A percentile compares a stretch with the other conserved stretches of the same genome.
phyloP scores from a whole-genome alignment of 352 stramenopile species.

The Phytopythium cucurbitacearum region DNA sequence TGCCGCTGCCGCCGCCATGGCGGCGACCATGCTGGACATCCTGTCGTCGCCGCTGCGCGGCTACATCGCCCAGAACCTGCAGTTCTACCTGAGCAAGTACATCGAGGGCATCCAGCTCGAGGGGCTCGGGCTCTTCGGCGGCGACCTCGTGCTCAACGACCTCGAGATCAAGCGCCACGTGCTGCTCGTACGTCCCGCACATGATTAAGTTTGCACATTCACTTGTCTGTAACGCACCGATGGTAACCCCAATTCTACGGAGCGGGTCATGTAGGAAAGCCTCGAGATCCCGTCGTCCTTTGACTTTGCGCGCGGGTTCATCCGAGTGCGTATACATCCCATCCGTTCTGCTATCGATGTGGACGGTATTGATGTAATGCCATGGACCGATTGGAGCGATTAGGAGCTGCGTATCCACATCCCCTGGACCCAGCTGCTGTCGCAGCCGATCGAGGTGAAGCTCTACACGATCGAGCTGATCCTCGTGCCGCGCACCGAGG shows the following conservation, averaged over 20 bases:
- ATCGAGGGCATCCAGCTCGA: slow-evolving; percentile 87
- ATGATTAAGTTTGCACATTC: no score
- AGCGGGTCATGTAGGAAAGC: slow-evolving; percentile 38
- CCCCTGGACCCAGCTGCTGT: slow-evolving; percentile 84
- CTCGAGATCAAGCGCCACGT: slow-evolving; percentile 88
- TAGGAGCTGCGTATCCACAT: slow-evolving; percentile 87
- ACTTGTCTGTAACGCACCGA: background rate
- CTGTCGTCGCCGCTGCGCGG: slow-evolving; percentile 79
- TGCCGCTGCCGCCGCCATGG: background rate
- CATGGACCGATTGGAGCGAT: background rate
- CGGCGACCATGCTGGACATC: slow-evolving; percentile 69
- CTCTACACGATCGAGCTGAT: slow-evolving; percentile 89
- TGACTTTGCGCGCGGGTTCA: slow-evolving; percentile 84
- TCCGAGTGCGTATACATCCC: slow-evolving; percentile 33
- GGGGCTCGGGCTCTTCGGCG: slow-evolving; percentile 78
- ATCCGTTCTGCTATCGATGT: background rate
- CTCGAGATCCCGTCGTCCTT: slow-evolving; percentile 85
- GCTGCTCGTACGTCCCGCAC: slow-evolving; percentile 23
- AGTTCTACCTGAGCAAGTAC: slow-evolving; percentile 89
- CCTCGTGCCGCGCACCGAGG: slow-evolving; percentile 48
- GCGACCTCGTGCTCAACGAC: slow-evolving; percentile 85
- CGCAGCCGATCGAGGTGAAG: slow-evolving; percentile 85
- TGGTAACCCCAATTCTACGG: no score
- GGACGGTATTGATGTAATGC: background rate
- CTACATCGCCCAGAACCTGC: slow-evolving; percentile 85